These are phyloP conservation scores for Umbilicus rupestris DNA, from an alignment of 164 flowering plant species.

Conservation along the genomic window DNA sequence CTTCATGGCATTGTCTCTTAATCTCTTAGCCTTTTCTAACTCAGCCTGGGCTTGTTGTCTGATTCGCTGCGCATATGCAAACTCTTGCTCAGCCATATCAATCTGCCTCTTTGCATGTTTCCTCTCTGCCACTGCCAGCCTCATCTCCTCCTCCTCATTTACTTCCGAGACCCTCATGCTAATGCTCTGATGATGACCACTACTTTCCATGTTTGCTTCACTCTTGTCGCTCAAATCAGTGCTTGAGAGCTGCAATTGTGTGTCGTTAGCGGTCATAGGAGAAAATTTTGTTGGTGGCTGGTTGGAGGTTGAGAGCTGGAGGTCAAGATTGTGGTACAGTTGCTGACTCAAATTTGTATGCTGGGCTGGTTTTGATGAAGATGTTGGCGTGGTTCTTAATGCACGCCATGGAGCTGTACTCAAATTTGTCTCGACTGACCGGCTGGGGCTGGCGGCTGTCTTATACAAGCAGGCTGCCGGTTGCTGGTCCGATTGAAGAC, in stretches of 20 bases:
- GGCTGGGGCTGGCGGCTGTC: constrained; percentile 8
- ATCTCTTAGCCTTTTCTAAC: constrained; percentile 1
- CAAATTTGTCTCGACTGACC: neutral
- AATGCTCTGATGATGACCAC: neutral
- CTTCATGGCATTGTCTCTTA: constrained; percentile 8
- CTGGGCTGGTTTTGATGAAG: neutral
- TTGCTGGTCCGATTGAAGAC: constrained; percentile 3
- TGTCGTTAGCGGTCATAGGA: constrained; percentile 1
- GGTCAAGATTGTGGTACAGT: constrained; percentile 9
- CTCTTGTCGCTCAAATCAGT: constrained; percentile 9
- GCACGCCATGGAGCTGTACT: constrained; percentile 7
- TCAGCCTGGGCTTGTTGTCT: constrained; percentile 10
- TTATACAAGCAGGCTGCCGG: constrained; percentile 5
- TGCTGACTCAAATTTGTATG: neutral
- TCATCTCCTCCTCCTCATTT: constrained; percentile 8
- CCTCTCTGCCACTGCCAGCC: constrained; percentile 10
- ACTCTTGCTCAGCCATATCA: constrained; percentile 8
- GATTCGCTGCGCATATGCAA: constrained; percentile 2
- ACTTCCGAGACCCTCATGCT: neutral
- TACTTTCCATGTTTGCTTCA: neutral
- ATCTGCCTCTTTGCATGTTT: constrained; percentile 9
- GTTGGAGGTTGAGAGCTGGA: constrained; percentile 7
- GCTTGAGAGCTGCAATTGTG: constrained; percentile 10
- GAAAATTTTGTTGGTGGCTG: neutral
- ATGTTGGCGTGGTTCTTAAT: neutral